These are phyloP conservation scores for Wickerhamomyces kurtzmanii DNA, from an alignment of 805 yeast species.

Conservation along the genomic window DNA sequence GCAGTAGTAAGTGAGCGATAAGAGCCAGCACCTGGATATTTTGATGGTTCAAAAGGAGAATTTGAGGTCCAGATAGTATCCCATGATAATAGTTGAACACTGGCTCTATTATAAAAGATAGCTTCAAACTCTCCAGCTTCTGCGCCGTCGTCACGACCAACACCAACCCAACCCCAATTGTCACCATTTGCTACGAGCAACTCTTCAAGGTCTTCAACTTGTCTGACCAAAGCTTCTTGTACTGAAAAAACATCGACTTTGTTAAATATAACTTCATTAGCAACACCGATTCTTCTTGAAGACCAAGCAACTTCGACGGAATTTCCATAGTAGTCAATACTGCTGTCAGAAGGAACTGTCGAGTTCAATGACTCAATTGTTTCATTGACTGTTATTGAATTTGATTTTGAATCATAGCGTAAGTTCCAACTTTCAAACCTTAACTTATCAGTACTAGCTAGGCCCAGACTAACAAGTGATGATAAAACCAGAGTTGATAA, in stretches of 20 bases:
- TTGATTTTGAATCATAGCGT: constrained; percentile 9
- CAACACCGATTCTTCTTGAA: constrained; percentile 21
- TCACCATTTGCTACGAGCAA: constrained; percentile 12
- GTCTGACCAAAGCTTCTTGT: constrained; percentile 28
- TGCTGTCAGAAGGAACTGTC: constrained; percentile 4
- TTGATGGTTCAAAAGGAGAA: constrained; percentile 29
- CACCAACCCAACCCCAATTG: constrained; percentile 25
- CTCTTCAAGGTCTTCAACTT: constrained; percentile 25
- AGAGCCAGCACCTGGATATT: constrained; percentile 28
- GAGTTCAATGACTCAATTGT: constrained; percentile 2
- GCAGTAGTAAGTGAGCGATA: constrained; percentile 29
- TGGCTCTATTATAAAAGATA: constrained; percentile 22
- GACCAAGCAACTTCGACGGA: constrained; percentile 24
- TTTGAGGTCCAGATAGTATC: constrained; percentile 33
- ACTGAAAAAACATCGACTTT: constrained; percentile 23
- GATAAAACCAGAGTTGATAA: no score
- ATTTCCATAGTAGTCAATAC: constrained; percentile 14
- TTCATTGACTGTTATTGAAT: constrained; percentile 4
- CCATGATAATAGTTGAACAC: constrained; percentile 20
- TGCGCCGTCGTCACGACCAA: constrained; percentile 35
- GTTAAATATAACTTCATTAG: constrained; percentile 24
- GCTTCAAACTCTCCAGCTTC: constrained; percentile 33
- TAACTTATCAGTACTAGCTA: neutral
- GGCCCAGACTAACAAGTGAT: no score
- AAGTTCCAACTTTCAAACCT: constrained; percentile 8